These are phyloP conservation scores for Astrephomene gubernaculifera DNA, from an alignment of 139 green algal genomes.

Conservation along the genomic window DNA sequence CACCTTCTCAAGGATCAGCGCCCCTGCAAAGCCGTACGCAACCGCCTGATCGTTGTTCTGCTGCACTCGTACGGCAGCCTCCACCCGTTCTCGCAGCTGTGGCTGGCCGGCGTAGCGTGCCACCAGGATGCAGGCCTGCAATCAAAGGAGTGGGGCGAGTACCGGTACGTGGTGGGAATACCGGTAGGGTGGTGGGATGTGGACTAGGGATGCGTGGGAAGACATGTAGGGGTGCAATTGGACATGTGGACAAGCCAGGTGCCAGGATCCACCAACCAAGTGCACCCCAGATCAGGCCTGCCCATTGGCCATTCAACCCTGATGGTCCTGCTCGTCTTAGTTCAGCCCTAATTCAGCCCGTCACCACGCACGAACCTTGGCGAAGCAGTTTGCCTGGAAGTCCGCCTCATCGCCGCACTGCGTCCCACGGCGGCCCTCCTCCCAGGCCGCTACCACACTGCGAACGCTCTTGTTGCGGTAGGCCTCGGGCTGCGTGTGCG, in stretches of 20 bases:
- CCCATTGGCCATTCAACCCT: too few relatives aligned
- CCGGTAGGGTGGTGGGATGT: too few relatives aligned
- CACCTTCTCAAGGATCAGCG: conserved; percentile 65
- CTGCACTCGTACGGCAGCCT: conserved; percentile 67
- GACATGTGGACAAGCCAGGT: too few relatives aligned
- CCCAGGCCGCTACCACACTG: conserved; percentile 37
- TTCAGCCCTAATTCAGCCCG: too few relatives aligned
- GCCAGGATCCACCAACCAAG: too few relatives aligned
- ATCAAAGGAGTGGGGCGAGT: too few relatives aligned
- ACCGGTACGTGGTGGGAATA: too few relatives aligned
- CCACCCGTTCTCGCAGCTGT: conserved; percentile 54
- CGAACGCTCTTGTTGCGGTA: conserved; percentile 36
- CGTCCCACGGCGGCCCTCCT: conserved; percentile 54
- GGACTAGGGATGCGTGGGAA: too few relatives aligned
- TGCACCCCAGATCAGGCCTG: too few relatives aligned
- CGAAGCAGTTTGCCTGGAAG: conserved; percentile 68
- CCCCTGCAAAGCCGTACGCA: conserved; percentile 54
- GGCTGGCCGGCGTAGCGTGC: conserved; percentile 64
- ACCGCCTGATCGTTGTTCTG: conserved; percentile 69
- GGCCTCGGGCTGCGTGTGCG: neutral
- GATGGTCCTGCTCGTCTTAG: too few relatives aligned
- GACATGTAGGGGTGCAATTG: too few relatives aligned
- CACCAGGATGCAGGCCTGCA: conserved; percentile 57
- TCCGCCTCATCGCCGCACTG: conserved; percentile 52
- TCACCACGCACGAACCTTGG: conserved; percentile 45